Conservation (phyloP, 768 basidiomycete genomes). For the Suillus occidentalis region DNA sequence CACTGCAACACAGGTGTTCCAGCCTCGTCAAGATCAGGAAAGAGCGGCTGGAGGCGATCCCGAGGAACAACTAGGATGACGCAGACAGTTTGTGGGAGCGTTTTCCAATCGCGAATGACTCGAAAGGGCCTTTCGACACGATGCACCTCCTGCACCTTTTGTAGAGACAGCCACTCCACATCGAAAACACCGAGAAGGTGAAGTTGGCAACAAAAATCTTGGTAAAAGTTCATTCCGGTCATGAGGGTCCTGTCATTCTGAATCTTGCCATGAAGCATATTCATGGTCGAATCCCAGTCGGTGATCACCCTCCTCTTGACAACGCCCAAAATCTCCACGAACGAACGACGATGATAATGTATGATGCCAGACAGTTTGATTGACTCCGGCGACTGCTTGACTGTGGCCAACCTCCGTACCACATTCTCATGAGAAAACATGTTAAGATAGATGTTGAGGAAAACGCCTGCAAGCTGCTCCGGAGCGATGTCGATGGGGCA, state of each 20-base stretch:
- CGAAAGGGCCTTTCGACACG: constrained; percentile 4
- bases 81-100: constrained; percentile 31
- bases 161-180: constrained; percentile 20
- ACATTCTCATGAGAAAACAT: constrained; percentile 34
- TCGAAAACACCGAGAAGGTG: constrained; percentile 41
- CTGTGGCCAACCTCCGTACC: constrained; percentile 10
- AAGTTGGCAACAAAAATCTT: constrained; percentile 48
- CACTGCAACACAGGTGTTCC: constrained; percentile 24
- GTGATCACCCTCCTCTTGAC: constrained; percentile 37
- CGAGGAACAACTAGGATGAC: constrained; percentile 35
- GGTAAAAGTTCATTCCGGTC: constrained; percentile 35
- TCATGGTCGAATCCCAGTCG: constrained; percentile 47
- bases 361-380: constrained; percentile 20
- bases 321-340: constrained; percentile 44
- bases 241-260: constrained; percentile 16
- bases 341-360: constrained; percentile 51
- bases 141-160: constrained; percentile 15
- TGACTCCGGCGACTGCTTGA: constrained; percentile 1
- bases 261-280: constrained; percentile 24
- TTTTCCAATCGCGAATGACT: constrained; percentile 32
- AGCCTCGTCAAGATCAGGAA: constrained; percentile 20
- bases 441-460: constrained; percentile 27
- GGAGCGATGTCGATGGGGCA: constrained; percentile 12
- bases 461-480: constrained; percentile 23
- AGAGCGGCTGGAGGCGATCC: constrained; percentile 21